Conservation (phyloP, 306 rosid genomes). For the Inga leiocalycina region DNA sequence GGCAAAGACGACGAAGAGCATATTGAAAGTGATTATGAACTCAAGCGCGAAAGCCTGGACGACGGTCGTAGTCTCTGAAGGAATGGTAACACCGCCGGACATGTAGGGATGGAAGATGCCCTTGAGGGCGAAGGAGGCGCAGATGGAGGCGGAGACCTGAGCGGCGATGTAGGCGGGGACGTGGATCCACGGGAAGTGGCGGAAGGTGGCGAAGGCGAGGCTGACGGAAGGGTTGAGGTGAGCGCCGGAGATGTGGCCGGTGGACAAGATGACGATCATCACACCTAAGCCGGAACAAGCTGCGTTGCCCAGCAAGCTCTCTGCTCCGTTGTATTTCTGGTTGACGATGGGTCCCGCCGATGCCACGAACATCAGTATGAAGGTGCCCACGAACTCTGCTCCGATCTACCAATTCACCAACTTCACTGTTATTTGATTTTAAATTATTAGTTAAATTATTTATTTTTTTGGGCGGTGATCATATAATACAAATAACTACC, state of each 20-base stretch:
- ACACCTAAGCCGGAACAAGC: conserved; percentile 86
- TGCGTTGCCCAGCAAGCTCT: conserved; percentile 73
- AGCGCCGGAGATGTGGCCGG: conserved; percentile 95
- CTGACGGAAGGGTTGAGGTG: conserved; percentile 92
- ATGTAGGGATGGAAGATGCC: conserved; percentile 71
- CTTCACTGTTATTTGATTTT: background rate
- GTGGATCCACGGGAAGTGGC: conserved; percentile 91
- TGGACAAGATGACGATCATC: conserved; percentile 83
- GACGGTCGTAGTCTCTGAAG: conserved; percentile 39
- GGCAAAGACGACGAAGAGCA: conserved; percentile 87
- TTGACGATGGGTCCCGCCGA: conserved; percentile 91
- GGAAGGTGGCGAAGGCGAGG: conserved; percentile 76
- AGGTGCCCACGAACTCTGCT: conserved; percentile 97
- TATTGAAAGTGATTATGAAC: conserved; percentile 79
- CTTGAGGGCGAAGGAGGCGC: conserved; percentile 81
- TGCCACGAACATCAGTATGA: conserved; percentile 80
- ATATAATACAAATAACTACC: too few relatives aligned
- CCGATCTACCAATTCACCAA: conserved; percentile 45
- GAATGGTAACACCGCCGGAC: conserved; percentile 85
- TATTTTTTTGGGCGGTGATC: too few relatives aligned
- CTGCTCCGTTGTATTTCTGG: conserved; percentile 81
- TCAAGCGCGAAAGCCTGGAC: conserved; percentile 87
- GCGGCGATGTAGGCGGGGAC: conserved; percentile 84
- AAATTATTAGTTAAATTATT: too few relatives aligned
- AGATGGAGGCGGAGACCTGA: conserved; percentile 79